Evolutionary conservation across 495 filamentous ascomycete species (phyloP), one percentile per base, ranked within the genome.

Genomic region (Penicillium daleae): DNA sequence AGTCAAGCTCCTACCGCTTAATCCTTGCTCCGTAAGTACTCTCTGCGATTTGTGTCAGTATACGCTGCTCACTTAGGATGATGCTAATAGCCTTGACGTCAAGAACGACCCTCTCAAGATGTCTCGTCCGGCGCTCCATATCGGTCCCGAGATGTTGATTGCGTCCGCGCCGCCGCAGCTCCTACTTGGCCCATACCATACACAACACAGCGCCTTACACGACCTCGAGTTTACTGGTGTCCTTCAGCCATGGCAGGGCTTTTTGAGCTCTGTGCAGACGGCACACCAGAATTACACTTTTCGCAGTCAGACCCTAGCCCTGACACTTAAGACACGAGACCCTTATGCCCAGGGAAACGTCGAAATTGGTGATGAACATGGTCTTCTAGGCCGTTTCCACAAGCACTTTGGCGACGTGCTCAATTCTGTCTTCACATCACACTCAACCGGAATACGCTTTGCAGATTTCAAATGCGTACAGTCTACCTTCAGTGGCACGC

Each of bases 121-220:
- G 29, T 32, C 29, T 32, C 29, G 29, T 32, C 29, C 29, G 29
- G 29, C 29, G 29, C 29, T 32, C 29, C 29, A 32, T 32, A 32
- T 8, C 29, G 29, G 29, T n/a, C 29, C 29, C 29, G 29, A 32
- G 29, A 32, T 32, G 29, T 32, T 32, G 29, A 32, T 32, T 8
- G 29, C 29, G 29, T 32, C 29, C 29, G 29, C 29, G 29, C 29
- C 29, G 29, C 29, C 29, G 29, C 29, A 32, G 29, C 29, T 32
- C 29, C 29, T 8, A 32, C 29, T 32, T 32, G 29, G 29, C 29
- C 29, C 29, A 32, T 44, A 80, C 77, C 35, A 27, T 31, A 57
- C 56, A 40, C 22, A 57, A 15, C 44, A 19, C 10, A 46, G 56
- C 29, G 37, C 56, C 44, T 29, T 57, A 21, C 56, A 57, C 39